phyloP scores from a whole-genome alignment of 495 filamentous ascomycete species.

The Neurospora sp. region DNA sequence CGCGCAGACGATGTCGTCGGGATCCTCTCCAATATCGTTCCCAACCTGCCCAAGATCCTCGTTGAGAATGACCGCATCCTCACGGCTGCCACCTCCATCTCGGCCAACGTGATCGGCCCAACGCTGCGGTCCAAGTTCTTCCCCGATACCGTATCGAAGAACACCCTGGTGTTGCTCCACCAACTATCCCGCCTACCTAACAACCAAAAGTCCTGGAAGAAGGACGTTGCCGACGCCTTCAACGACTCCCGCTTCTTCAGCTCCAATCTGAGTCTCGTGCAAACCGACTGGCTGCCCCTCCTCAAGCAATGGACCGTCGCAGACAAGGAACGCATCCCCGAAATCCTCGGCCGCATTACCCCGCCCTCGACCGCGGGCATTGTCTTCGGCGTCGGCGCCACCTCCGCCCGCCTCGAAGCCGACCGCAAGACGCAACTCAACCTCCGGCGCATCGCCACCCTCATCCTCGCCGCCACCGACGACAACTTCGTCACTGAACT shows the following conservation, averaged over 20 bases:
- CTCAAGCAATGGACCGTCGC: conserved; percentile 69
- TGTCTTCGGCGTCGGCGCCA: conserved; percentile 94
- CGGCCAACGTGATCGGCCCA: conserved; percentile 72
- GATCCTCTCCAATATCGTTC: conserved; percentile 68
- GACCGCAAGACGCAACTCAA: conserved; percentile 90
- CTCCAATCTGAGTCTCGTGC: conserved; percentile 52
- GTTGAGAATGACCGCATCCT: conserved; percentile 77
- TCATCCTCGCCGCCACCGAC: conserved; percentile 60
- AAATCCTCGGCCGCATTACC: conserved; percentile 66
- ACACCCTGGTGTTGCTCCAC: conserved; percentile 61
- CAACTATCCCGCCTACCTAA: conserved; percentile 67
- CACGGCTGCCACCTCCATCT: conserved; percentile 67
- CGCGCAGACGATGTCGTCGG: conserved; percentile 68
- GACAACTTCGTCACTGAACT: conserved; percentile 77
- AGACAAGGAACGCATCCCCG: conserved; percentile 82
- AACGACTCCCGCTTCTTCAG: conserved; percentile 80
- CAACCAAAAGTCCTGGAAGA: conserved; percentile 85
- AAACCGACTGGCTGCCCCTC: conserved; percentile 70
- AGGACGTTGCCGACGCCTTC: conserved; percentile 84
- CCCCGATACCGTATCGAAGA: conserved; percentile 71
- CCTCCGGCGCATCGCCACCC: conserved; percentile 67
- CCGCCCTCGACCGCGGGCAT: conserved; percentile 91
- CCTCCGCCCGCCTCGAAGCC: conserved; percentile 85
- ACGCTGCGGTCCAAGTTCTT: conserved; percentile 77
- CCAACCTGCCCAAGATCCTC: conserved; percentile 75